Evolutionary conservation across 306 rosid species (phyloP).

Genomic region (Phaseolus lunatus): DNA sequence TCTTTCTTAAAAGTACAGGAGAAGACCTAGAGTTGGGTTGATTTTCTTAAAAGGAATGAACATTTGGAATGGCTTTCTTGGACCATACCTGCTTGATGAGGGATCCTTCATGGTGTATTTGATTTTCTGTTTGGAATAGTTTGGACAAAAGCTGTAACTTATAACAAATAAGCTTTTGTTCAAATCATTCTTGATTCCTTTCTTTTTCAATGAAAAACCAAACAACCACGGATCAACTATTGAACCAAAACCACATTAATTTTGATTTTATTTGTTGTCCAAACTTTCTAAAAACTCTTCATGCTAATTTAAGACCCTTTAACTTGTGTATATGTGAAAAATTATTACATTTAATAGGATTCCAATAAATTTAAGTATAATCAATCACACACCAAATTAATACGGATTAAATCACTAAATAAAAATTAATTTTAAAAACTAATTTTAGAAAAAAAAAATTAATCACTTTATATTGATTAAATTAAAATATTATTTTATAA

Average conservation of each 20-base stretch:
- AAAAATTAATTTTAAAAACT: too few species aligned
- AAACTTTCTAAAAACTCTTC: too few species aligned
- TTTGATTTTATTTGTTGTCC: too few species aligned
- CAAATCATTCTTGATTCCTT: neutral
- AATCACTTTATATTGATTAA: too few species aligned
- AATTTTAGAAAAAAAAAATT: too few species aligned
- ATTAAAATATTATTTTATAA: too few species aligned
- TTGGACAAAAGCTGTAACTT: neutral
- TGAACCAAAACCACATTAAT: neutral
- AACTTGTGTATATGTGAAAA: too few species aligned
- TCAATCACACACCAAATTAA: too few species aligned
- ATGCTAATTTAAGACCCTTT: too few species aligned
- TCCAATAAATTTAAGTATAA: too few species aligned
- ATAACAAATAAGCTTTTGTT: neutral
- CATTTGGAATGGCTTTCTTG: constrained; percentile 9
- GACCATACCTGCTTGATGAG: constrained; percentile 27
- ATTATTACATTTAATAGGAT: too few species aligned
- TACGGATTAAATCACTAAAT: too few species aligned
- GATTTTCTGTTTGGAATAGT: neutral
- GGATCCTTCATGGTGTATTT: neutral
- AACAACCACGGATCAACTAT: neutral
- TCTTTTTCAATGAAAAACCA: neutral
- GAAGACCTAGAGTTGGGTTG: neutral
- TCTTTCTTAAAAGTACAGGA: neutral
- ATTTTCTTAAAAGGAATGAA: constrained; percentile 20